Percentiles rank a stretch among this genome's conserved stretches.
Evolutionary conservation across 768 basidiomycete species (phyloP).

Genomic region (Rhizopogon vesiculosus): DNA sequence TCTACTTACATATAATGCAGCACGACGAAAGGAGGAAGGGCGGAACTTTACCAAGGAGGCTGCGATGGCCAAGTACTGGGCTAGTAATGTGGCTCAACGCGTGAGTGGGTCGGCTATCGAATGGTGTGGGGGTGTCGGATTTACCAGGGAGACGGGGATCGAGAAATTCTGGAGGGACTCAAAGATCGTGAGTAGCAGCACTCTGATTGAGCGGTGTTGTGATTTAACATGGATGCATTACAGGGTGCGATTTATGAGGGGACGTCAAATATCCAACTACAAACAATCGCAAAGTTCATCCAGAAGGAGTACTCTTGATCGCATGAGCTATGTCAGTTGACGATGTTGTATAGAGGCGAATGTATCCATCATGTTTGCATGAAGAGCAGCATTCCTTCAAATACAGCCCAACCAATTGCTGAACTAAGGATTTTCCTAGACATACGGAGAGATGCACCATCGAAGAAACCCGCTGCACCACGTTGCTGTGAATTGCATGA

Average conservation of each 20-base stretch:
- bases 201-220: neutral
- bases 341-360: neutral
- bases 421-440: conserved; percentile 85
- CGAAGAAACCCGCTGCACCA: conserved; percentile 77
- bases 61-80: conserved; percentile 96
- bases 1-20: conserved; percentile 93
- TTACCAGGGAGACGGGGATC: conserved; percentile 89
- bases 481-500: conserved; percentile 53
- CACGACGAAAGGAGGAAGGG: conserved; percentile 90
- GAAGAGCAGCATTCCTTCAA: conserved; percentile 71
- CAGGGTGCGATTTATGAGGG: conserved; percentile 92
- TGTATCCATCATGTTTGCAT: conserved; percentile 30
- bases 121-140: conserved; percentile 93
- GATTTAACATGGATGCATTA: neutral
- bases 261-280: conserved; percentile 96
- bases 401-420: conserved; percentile 90
- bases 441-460: conserved; percentile 78
- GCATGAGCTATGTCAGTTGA: neutral
- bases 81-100: conserved; percentile 82
- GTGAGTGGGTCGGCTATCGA: conserved; percentile 91
- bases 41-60: conserved; percentile 85
- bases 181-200: conserved; percentile 69
- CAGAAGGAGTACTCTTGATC: conserved; percentile 71
- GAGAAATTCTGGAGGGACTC: conserved; percentile 98
- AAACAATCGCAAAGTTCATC: conserved; percentile 91